Conservation (phyloP, 2,329 filamentous ascomycete genomes). For the Penicillium crustosum region DNA sequence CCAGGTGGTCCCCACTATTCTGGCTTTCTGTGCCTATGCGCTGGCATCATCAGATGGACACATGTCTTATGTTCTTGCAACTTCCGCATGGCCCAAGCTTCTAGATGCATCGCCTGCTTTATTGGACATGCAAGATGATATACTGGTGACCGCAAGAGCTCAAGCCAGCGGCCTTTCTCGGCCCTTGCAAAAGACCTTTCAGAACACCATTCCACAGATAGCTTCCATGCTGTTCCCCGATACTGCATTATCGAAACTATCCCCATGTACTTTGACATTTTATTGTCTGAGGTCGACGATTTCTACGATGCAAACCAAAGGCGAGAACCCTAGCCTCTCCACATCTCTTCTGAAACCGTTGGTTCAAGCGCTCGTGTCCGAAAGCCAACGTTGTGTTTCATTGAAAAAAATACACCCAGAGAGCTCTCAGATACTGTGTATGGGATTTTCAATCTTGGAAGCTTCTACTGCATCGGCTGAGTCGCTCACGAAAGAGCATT, state of each 20-base stretch:
- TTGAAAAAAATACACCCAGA: slow-evolving; percentile 8
- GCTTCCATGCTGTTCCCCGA: slow-evolving; percentile 29
- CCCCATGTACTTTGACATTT: slow-evolving; percentile 36
- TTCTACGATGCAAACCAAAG: slow-evolving; percentile 33
- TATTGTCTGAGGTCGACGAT: slow-evolving; percentile 35
- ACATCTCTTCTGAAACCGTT: slow-evolving; percentile 29
- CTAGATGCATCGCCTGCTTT: slow-evolving; percentile 30
- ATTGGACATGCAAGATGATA: slow-evolving; percentile 31
- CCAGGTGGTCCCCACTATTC: slow-evolving; percentile 47
- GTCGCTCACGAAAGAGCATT: slow-evolving; percentile 29
- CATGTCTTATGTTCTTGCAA: slow-evolving; percentile 30
- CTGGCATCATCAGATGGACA: slow-evolving; percentile 31
- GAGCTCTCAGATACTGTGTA: slow-evolving; percentile 27
- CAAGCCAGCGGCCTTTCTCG: slow-evolving; percentile 31
- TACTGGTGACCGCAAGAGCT: slow-evolving; percentile 25
- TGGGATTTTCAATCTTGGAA: slow-evolving; percentile 41
- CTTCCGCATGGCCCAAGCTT: slow-evolving; percentile 34
- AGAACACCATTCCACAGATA: slow-evolving; percentile 26
- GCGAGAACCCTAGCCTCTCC: slow-evolving; percentile 32
- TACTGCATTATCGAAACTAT: slow-evolving; percentile 20
- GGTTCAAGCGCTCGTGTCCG: slow-evolving; percentile 30
- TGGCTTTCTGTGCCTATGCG: slow-evolving; percentile 36
- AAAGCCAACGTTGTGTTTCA: slow-evolving; percentile 4
- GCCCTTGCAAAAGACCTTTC: slow-evolving; percentile 31
- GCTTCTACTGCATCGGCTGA: slow-evolving; percentile 34